Conservation (phyloP, 768 basidiomycete species). For the Serendipita sp. region DNA sequence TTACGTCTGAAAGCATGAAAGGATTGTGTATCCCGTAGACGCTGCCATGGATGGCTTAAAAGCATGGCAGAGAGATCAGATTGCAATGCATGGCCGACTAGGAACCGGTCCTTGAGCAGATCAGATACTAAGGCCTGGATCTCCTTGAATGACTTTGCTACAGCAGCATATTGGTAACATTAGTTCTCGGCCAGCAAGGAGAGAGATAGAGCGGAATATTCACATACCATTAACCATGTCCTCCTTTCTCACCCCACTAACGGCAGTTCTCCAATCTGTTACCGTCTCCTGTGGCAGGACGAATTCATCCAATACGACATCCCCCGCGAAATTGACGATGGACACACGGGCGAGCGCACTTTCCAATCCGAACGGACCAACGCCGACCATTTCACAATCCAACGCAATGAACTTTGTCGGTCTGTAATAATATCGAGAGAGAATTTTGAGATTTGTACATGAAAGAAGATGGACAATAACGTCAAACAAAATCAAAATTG, state of each 20-base stretch:
- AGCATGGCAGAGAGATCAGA: constrained; percentile 73
- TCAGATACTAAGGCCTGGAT: constrained; percentile 67
- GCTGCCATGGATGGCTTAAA: constrained; percentile 50
- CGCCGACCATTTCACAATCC: constrained; percentile 97
- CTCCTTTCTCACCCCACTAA: constrained; percentile 60
- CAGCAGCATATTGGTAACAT: neutral
- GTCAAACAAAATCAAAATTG: too few species aligned
- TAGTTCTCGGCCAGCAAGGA: neutral
- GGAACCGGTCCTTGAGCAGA: constrained; percentile 56
- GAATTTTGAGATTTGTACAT: too few species aligned
- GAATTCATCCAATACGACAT: constrained; percentile 63
- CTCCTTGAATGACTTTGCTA: constrained; percentile 64
- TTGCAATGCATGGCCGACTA: constrained; percentile 82
- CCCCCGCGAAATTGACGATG: constrained; percentile 78
- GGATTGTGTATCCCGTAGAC: constrained; percentile 55
- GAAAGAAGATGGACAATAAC: too few species aligned
- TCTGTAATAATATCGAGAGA: constrained; percentile 25
- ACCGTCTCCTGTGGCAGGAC: constrained; percentile 78
- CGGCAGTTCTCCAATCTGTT: constrained; percentile 84
- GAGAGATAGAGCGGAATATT: constrained; percentile 12
- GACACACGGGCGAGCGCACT: constrained; percentile 80
- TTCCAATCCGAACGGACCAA: constrained; percentile 70
- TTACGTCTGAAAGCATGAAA: constrained; percentile 28
- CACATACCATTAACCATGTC: constrained; percentile 66
- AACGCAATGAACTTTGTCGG: constrained; percentile 66